Evolutionary conservation across 805 yeast genomes (phyloP).

Genomic region (Brettanomyces sp.): DNA sequence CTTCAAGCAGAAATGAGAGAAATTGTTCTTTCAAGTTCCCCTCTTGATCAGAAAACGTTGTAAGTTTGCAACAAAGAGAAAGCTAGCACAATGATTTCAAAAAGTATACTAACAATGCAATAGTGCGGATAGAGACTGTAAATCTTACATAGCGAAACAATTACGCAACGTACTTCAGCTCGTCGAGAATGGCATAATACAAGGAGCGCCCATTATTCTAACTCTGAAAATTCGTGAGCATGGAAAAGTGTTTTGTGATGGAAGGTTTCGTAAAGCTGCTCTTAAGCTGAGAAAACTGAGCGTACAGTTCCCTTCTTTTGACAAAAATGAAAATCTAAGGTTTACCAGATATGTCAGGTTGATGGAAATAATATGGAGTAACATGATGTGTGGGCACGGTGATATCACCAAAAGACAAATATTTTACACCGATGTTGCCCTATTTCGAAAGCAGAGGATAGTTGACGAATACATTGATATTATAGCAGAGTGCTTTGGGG

Average conservation of each 20-base stretch:
- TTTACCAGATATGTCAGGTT: constrained; percentile 1
- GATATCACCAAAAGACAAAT: constrained; percentile 44
- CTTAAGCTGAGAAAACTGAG: neutral
- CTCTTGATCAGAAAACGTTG: too few species aligned
- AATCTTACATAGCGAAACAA: constrained; percentile 5
- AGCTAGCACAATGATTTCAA: too few species aligned
- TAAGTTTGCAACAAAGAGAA: too few species aligned
- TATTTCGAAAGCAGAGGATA: constrained; percentile 36
- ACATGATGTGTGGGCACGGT: neutral
- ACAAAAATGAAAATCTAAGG: neutral
- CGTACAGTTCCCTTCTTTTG: neutral
- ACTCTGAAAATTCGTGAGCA: constrained; percentile 5
- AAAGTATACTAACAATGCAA: too few species aligned
- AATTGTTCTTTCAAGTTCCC: too few species aligned
- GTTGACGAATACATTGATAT: constrained; percentile 32
- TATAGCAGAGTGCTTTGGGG: constrained; percentile 29
- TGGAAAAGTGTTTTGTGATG: neutral
- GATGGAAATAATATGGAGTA: neutral
- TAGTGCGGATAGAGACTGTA: neutral
- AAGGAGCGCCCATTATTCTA: constrained; percentile 16
- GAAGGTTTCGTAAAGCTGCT: neutral
- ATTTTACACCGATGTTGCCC: constrained; percentile 45
- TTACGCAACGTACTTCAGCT: constrained; percentile 10
- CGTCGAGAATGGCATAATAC: constrained; percentile 19
- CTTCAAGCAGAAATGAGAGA: too few species aligned